Conservation (phyloP, 345 rosid species). For the Citrus sp. region DNA sequence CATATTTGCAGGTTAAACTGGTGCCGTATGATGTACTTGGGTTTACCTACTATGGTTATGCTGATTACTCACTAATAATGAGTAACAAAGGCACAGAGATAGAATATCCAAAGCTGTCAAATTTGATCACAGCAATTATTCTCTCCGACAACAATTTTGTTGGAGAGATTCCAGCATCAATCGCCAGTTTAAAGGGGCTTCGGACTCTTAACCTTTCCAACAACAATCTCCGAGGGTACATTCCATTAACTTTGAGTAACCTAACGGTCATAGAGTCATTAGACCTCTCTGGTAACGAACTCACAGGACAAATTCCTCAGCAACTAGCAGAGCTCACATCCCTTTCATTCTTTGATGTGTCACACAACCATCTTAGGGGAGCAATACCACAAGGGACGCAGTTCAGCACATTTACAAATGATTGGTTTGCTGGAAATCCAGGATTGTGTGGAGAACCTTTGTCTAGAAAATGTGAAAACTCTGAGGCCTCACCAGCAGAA, state of each 20-base stretch:
- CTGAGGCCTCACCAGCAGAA: not conserved
- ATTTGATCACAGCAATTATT: not conserved
- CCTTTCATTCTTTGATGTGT: not conserved
- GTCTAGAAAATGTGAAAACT: not conserved
- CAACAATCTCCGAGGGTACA: not conserved
- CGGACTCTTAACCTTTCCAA: not conserved
- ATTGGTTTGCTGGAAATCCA: not conserved
- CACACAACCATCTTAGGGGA: not conserved
- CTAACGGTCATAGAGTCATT: not conserved
- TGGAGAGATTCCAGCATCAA: not conserved
- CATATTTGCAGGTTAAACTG: not conserved
- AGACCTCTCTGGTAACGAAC: not conserved
- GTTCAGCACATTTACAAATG: not conserved
- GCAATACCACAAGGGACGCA: not conserved
- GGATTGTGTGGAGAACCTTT: not conserved
- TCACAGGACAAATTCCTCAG: not conserved
- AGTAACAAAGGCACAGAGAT: not conserved
- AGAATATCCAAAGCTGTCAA: not conserved
- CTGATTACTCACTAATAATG: not conserved
- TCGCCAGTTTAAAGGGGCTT: not conserved
- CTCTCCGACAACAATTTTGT: not conserved
- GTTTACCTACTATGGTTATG: not conserved
- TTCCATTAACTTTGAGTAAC: not conserved
- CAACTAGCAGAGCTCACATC: not conserved
- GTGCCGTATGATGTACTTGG: accelerated